Evolutionary conservation across 345 rosid genomes (phyloP).

Genomic region (Reutealis trisperma): DNA sequence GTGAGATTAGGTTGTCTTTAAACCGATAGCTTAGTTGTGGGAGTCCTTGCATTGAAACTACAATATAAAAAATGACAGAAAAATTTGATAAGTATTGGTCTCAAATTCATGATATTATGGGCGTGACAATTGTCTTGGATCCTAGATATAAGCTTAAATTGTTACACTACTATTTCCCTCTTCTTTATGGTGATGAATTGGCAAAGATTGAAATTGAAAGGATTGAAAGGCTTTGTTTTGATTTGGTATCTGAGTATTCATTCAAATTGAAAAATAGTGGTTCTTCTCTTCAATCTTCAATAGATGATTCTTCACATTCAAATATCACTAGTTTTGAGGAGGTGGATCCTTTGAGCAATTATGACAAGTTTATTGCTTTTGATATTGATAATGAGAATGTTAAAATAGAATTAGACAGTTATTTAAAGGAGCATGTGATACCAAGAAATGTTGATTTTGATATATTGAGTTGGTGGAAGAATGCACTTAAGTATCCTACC

Average conservation of each 20-base stretch:
- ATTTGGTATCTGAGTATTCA: no score
- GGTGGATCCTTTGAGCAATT: no score
- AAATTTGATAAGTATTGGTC: constrained; percentile 22
- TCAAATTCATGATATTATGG: not conserved
- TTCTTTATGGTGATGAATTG: not conserved
- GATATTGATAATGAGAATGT: not conserved
- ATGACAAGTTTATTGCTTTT: not conserved
- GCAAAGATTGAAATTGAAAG: no score
- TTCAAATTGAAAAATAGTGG: no score
- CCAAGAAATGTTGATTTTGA: not conserved
- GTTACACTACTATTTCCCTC: not conserved
- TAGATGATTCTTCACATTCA: no score
- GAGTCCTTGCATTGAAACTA: not conserved
- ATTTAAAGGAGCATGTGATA: not conserved
- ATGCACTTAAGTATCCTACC: not conserved
- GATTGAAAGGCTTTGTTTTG: no score
- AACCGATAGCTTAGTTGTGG: not conserved
- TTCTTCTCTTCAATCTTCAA: no score
- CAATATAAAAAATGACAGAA: not conserved
- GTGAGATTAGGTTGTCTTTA: not conserved
- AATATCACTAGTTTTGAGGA: no score
- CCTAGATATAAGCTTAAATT: not conserved
- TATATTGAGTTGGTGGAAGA: not conserved
- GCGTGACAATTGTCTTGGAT: not conserved
- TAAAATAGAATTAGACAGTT: no score